These are phyloP conservation scores for Allomyces arbusculus DNA, from an alignment of 192 early-diverging fungal genomes.

Conservation along the genomic window DNA sequence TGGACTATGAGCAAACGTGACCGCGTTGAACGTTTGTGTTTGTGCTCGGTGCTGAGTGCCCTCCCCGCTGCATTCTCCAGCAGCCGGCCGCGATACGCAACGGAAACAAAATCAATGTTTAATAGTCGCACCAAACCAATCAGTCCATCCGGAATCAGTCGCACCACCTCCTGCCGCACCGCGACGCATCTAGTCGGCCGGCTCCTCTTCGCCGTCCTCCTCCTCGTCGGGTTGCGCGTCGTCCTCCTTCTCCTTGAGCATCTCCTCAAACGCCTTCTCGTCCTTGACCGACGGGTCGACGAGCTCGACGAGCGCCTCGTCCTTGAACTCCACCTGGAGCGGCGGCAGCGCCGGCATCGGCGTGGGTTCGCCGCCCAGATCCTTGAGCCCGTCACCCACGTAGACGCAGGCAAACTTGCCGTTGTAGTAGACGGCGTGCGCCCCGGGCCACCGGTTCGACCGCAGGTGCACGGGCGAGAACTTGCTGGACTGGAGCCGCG, in stretches of 20 bases:
- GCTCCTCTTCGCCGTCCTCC: constrained; percentile 19
- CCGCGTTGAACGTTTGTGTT: no score
- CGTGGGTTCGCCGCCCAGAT: constrained; percentile 9
- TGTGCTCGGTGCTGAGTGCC: no score
- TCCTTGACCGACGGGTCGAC: constrained; percentile 37
- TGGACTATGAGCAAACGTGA: no score
- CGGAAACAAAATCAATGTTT: no score
- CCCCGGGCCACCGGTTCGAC: constrained; percentile 37
- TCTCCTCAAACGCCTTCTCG: constrained; percentile 29
- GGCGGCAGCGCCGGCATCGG: constrained; percentile 19
- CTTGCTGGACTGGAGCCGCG: constrained; percentile 17
- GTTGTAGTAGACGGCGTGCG: constrained; percentile 27
- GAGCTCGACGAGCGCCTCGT: constrained; percentile 20
- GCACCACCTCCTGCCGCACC: no score
- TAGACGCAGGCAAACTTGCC: constrained; percentile 42
- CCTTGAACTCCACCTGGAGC: constrained; percentile 23
- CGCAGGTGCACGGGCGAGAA: constrained; percentile 30
- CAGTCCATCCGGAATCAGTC: no score
- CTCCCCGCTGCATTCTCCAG: no score
- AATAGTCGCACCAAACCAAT: no score
- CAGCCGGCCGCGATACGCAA: no score
- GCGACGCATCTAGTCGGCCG: no score
- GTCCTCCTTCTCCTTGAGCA: constrained; percentile 21
- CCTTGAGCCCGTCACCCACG: constrained; percentile 35
- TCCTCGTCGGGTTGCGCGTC: constrained; percentile 22